Evolutionary conservation across 352 stramenopile species (phyloP).

Genomic region (Globisporangium paroecandrum): DNA sequence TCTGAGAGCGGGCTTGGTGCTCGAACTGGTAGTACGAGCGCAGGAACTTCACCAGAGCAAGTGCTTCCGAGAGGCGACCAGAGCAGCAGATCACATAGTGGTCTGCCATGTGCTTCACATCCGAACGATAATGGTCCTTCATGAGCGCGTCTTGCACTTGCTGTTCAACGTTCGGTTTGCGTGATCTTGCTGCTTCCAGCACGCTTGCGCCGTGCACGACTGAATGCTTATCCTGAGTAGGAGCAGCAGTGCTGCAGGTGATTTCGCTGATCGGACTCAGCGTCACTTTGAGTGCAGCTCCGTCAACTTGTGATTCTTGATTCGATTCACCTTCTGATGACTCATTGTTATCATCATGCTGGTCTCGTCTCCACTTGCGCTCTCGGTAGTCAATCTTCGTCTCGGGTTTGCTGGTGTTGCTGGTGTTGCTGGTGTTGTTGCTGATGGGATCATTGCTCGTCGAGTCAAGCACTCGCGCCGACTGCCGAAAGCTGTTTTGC

Average conservation of each 20-base stretch:
- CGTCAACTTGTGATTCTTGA: not conserved
- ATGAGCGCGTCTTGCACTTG: constrained; percentile 26
- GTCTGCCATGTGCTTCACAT: constrained; percentile 18
- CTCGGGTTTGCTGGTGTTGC: not conserved
- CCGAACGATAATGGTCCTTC: constrained; percentile 27
- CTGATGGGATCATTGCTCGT: not conserved
- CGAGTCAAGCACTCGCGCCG: constrained; percentile 10
- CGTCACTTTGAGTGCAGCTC: not conserved
- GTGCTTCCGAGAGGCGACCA: constrained; percentile 8
- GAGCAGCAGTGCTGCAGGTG: too few species aligned
- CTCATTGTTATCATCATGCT: not conserved
- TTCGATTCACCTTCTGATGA: not conserved
- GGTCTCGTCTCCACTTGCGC: constrained; percentile 14
- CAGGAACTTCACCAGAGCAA: constrained; percentile 16
- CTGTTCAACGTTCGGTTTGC: constrained; percentile 15
- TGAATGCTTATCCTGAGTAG: too few species aligned
- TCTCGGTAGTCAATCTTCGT: constrained; percentile 5
- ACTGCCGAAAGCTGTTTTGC: constrained; percentile 25
- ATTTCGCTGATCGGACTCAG: constrained; percentile 9
- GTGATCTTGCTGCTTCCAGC: constrained; percentile 7
- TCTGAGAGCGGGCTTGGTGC: not conserved
- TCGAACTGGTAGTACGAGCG: constrained; percentile 14
- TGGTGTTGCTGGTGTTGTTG: not conserved
- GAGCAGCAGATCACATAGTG: constrained; percentile 37
- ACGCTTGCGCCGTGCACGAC: constrained; percentile 2